These are phyloP conservation scores for Sugiyamaella neomexicana DNA, from an alignment of 1,139 yeast species.

Conservation along the genomic window DNA sequence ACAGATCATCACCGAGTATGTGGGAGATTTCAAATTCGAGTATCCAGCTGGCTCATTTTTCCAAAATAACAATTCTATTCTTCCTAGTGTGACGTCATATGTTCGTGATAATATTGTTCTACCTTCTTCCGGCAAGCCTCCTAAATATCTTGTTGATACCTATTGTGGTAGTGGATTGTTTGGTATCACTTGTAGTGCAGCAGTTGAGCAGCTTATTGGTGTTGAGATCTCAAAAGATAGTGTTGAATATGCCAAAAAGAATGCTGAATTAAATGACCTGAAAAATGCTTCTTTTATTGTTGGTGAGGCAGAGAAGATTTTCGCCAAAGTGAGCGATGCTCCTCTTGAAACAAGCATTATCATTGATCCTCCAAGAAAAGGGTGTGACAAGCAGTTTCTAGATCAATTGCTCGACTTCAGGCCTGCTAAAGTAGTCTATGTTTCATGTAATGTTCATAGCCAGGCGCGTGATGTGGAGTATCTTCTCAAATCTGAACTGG, in stretches of 20 bases:
- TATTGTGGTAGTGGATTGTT: constrained; percentile 97
- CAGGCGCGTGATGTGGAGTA: constrained; percentile 93
- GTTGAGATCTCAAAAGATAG: constrained; percentile 94
- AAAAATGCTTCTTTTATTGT: constrained; percentile 78
- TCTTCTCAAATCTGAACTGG: constrained; percentile 59
- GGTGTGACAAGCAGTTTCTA: constrained; percentile 86
- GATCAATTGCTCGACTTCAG: constrained; percentile 78
- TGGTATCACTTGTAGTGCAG: constrained; percentile 78
- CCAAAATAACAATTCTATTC: constrained; percentile 90
- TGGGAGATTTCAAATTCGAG: constrained; percentile 69
- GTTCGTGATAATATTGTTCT: constrained; percentile 69
- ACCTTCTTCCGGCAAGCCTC: constrained; percentile 43
- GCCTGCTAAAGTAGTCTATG: constrained; percentile 86
- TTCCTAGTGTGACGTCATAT: constrained; percentile 77
- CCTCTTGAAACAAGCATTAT: constrained; percentile 79
- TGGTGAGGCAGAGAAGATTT: constrained; percentile 90
- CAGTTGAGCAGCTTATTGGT: constrained; percentile 82
- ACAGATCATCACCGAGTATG: constrained; percentile 76
- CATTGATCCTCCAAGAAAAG: constrained; percentile 96
- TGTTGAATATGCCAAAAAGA: constrained; percentile 79
- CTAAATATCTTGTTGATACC: constrained; percentile 82
- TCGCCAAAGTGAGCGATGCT: constrained; percentile 74
- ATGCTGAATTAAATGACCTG: constrained; percentile 74
- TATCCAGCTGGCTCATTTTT: constrained; percentile 94
- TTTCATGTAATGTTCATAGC: constrained; percentile 95